Base-by-base conservation (phyloP, 768 basidiomycete genomes). In the Ramaria sp. region DNA sequence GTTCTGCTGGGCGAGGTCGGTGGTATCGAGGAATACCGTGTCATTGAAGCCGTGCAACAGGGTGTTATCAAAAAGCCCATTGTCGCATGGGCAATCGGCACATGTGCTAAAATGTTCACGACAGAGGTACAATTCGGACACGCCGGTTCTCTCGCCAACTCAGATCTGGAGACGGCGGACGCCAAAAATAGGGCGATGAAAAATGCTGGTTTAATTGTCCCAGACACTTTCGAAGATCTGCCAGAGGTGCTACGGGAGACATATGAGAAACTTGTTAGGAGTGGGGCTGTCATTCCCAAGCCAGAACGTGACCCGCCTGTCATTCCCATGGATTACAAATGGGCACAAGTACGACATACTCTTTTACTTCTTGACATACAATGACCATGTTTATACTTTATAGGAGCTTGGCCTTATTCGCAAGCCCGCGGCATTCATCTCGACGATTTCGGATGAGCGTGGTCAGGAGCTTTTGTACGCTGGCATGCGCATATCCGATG, bases 251-350 rank as follows among this genome's bases (percentile, higher is more conserved):
- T 99, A 68, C 82, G 80, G 72, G 81, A 84, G 67, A 87, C 91
- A 7, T 98, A 95, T 74, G 81, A 94, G 59, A 72, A 68, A 54
- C 88, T 99, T 62, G 86, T 97, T 57, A 67, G 70, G 59, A 70
- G 65, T 47, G 91, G 93, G 34, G 66, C 72, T 31, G 81, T 99
- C 70, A 70, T 75, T 37, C 84, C 82, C 61, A 76, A 83, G 75
- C 64, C 72, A 38, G 95, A 99, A 76, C 75, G 83, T 54, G 89
- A 92, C 22, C 92, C 94, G 4, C 95, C 95, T 10, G 84, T 88
- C 57, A 97, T 98, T 68, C 95, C 95, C n/a, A 97, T 98, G 91
- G 95, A 99, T 75, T 99, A 97, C 84, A 97, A 98, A 78, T 97
- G 95, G 95, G 94, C 94, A 37, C 91, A 94, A 74, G 48, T 49